Evolutionary conservation across 352 stramenopile species (phyloP).

Genomic region (Thalassiosira livingstoniorum): DNA sequence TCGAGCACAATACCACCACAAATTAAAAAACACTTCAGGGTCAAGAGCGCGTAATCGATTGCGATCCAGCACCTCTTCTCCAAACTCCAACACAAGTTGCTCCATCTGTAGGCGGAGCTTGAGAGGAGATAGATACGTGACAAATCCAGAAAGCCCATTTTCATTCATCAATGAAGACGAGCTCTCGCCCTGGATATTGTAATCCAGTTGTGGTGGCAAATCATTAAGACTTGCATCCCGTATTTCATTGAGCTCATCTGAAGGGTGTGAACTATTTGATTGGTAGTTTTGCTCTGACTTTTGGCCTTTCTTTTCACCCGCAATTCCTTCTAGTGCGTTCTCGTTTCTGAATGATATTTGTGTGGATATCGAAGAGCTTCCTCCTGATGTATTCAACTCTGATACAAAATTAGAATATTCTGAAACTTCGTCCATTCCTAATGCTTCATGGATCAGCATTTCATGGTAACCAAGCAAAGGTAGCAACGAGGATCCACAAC

Average conservation of each 20-base stretch:
- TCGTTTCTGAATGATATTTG: no score
- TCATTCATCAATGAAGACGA: constrained; percentile 8
- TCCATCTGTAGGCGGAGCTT: constrained; percentile 73
- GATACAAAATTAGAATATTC: constrained; percentile 19
- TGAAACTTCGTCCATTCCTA: constrained; percentile 11
- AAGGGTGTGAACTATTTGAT: no score
- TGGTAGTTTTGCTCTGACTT: no score
- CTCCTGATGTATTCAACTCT: no score
- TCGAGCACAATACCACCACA: constrained; percentile 84
- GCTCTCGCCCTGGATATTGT: constrained; percentile 38
- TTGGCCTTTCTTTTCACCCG: no score
- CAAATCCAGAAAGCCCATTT: constrained; percentile 48
- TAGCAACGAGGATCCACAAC: constrained; percentile 67
- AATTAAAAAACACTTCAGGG: constrained; percentile 81
- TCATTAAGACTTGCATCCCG: constrained; percentile 37
- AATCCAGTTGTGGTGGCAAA: constrained; percentile 74
- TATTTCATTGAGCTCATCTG: constrained; percentile 26
- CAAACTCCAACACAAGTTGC: constrained; percentile 72
- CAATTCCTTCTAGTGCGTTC: no score
- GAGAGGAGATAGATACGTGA: constrained; percentile 78
- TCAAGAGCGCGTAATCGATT: constrained; percentile 67
- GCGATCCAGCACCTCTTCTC: constrained; percentile 76
- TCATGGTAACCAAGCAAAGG: constrained; percentile 76
- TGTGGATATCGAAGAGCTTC: no score
- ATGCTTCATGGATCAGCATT: constrained; percentile 64